Evolutionary conservation across 1,284 basidiomycete genomes (phyloP), one percentile per base, ranked within the genome.

Genomic region (Ustilago trichophora): DNA sequence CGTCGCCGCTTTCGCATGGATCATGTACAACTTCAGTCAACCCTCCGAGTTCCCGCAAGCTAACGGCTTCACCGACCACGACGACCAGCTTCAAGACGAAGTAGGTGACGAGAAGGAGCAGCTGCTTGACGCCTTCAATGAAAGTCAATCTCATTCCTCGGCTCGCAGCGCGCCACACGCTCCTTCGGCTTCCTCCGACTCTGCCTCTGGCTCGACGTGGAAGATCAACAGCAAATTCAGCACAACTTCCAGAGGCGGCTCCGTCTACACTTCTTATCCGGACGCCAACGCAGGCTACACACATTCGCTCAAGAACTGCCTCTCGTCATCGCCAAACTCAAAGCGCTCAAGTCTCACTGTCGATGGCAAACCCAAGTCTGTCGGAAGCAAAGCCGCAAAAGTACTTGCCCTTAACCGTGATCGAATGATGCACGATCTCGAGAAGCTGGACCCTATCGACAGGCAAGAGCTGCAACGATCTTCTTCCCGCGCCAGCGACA

Each of bases 141-240:
- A 68, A 37, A 37, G 41, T 12, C 55, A 58, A 38, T 65, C 62
- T 9, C 55, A 65, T 22, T 35, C 38, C 10, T n/a, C 38, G 27
- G 26, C 25, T 21, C n/a, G 19, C 26, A 38, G 21, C 25, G 19
- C 44, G 10, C 18, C 43, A 26, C 35, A 36, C 18, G 18, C 11
- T 26, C 25, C 29, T 8, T 21, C 35, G 7, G 16, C 36, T n/a
- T 40, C 36, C 6, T 18, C 21, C n/a, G 18, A 37, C 9, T 15
- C 31, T 16, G 31, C 45, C 1, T 44, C 49, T 2, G 42, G 31
- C 35, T 67, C 57, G 1, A 29, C 48, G 4, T 68, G 65, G 65
- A 68, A 62, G 54, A 68, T 68, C 50, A 56, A 51, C 36, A 15
- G 45, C 54, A 68, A 68, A 21, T 68, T 57, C 50, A 68, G 65